Conservation (phyloP, 345 rosid species). For the Litchi chinensis region DNA sequence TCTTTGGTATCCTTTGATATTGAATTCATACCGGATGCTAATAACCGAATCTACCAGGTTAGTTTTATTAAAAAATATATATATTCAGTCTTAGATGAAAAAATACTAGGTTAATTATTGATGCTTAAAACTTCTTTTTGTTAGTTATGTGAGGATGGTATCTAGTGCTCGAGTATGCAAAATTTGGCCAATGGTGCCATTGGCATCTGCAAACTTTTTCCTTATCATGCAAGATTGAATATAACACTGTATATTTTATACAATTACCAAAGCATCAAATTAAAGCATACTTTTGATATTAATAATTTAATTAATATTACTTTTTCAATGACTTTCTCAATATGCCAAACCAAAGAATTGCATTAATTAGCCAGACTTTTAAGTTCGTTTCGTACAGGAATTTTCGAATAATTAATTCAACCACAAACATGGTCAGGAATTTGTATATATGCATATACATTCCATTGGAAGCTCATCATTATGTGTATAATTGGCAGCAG, state of each 20-base stretch:
- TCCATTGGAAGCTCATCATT: no score
- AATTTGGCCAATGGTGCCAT: background rate
- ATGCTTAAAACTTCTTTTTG: background rate
- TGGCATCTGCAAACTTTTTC: background rate
- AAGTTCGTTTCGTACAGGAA: background rate
- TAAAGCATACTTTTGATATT: background rate
- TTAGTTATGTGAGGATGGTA: background rate
- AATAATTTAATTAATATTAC: background rate
- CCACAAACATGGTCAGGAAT: background rate
- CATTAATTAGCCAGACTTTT: constrained; percentile 6
- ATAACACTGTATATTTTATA: background rate
- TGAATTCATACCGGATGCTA: no score
- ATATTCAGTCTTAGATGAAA: background rate
- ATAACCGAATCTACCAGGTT: no score
- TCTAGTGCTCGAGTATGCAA: background rate
- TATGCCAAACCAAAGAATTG: constrained; percentile 11
- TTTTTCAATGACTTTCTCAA: constrained; percentile 2
- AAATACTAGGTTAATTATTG: background rate
- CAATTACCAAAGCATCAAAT: background rate
- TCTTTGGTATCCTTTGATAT: no score
- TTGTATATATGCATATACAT: no score
- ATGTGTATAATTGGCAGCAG: no score
- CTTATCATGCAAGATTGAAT: constrained; percentile 1
- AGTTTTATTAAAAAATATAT: no score
- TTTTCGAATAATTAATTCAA: background rate